These are phyloP conservation scores for Trypanosoma caninum DNA, from an alignment of 208 protist species.

Conservation along the genomic window DNA sequence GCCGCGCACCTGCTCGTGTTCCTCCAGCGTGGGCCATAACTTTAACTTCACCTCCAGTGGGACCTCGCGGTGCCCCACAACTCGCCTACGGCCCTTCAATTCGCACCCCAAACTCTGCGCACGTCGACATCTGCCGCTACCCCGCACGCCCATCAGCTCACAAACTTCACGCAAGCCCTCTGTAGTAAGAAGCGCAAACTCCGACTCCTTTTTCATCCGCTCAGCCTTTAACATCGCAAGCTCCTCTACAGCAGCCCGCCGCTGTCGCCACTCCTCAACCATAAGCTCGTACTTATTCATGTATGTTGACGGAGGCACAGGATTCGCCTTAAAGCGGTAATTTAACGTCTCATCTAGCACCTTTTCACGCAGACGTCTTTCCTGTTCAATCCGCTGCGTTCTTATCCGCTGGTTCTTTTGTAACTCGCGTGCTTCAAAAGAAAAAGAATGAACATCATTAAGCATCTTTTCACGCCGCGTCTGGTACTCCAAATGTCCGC, in stretches of 20 bases:
- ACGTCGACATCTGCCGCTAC: slow-evolving; percentile 13
- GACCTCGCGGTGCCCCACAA: slow-evolving; percentile 27
- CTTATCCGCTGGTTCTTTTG: slow-evolving; percentile 36
- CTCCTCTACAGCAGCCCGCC: slow-evolving; percentile 61
- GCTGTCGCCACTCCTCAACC: slow-evolving; percentile 88
- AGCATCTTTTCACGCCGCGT: slow-evolving; percentile 37
- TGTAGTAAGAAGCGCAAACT: slow-evolving; percentile 47
- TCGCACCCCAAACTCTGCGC: slow-evolving; percentile 30
- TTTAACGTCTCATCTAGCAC: slow-evolving; percentile 26
- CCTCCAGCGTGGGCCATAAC: slow-evolving; percentile 79
- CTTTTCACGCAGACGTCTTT: slow-evolving; percentile 33
- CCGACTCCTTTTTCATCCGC: slow-evolving; percentile 45
- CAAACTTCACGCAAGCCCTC: slow-evolving; percentile 45
- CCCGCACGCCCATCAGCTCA: slow-evolving; percentile 45
- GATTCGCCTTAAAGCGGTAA: slow-evolving; percentile 42
- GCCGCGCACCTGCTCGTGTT: slow-evolving; percentile 74
- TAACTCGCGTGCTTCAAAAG: slow-evolving; percentile 64
- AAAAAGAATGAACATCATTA: slow-evolving; percentile 41
- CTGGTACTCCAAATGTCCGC: slow-evolving; percentile 50
- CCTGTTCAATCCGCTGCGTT: slow-evolving; percentile 37
- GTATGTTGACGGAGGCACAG: slow-evolving; percentile 81
- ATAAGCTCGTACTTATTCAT: slow-evolving; percentile 90
- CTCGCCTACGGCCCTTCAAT: slow-evolving; percentile 2
- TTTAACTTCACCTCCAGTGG: slow-evolving; percentile 75
- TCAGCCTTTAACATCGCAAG: slow-evolving; percentile 60